A percentile compares a stretch with the other conserved stretches of the same genome.
These are phyloP conservation scores for Inosperma sp. DNA, from an alignment of 768 basidiomycete genomes.

Conservation along the genomic window DNA sequence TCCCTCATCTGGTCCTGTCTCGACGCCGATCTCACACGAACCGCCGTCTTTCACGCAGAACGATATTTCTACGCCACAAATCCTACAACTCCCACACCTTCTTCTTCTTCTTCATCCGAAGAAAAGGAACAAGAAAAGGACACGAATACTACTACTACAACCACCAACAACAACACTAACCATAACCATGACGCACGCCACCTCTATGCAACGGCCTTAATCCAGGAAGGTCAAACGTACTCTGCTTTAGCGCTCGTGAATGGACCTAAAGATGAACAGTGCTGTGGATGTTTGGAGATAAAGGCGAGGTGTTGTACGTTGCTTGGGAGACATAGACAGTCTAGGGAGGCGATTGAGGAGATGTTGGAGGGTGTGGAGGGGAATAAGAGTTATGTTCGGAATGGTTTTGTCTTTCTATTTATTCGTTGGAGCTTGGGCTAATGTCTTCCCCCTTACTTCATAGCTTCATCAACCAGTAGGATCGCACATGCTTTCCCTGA, in stretches of 20 bases:
- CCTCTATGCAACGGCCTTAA: slow-evolving; percentile 73
- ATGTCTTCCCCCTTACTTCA: neutral
- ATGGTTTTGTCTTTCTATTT: neutral
- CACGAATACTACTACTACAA: neutral
- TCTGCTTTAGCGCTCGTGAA: slow-evolving; percentile 41
- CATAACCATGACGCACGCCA: slow-evolving; percentile 38
- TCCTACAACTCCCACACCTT: neutral
- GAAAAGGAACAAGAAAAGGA: too few species aligned
- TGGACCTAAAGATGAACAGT: slow-evolving; percentile 35
- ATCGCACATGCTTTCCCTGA: slow-evolving; percentile 60
- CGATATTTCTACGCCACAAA: slow-evolving; percentile 67
- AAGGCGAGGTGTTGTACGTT: slow-evolving; percentile 4
- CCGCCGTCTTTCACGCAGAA: slow-evolving; percentile 88
- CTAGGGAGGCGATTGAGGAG: slow-evolving; percentile 7
- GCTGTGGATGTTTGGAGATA: slow-evolving; percentile 3
- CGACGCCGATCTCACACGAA: slow-evolving; percentile 70
- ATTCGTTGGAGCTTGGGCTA: neutral
- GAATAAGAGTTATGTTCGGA: neutral
- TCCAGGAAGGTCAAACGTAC: slow-evolving; percentile 10
- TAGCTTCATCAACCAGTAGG: slow-evolving; percentile 55
- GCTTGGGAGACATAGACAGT: slow-evolving; percentile 7
- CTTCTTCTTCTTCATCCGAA: neutral
- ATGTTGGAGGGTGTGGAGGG: slow-evolving; percentile 1
- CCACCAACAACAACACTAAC: neutral
- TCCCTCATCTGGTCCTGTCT: slow-evolving; percentile 79